These are phyloP conservation scores for Pyrrhoderma lamaoense DNA, from an alignment of 1,284 basidiomycete species.

Conservation along the genomic window DNA sequence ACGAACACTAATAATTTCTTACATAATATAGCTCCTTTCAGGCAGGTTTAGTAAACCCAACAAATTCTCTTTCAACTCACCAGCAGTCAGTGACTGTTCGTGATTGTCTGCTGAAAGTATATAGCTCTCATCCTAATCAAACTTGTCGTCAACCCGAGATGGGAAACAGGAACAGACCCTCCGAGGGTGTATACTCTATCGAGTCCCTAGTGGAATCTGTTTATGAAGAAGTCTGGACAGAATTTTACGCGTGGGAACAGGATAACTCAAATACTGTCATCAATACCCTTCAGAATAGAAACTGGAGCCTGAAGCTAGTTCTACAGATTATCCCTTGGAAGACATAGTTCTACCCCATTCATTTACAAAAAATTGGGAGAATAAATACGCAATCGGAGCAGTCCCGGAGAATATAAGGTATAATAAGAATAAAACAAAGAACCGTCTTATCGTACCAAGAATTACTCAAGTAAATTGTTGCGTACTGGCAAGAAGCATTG, in stretches of 20 bases:
- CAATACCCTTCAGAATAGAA: constrained; percentile 1
- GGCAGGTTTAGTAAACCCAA: too few relatives aligned
- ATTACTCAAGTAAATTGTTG: not conserved
- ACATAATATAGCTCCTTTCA: too few relatives aligned
- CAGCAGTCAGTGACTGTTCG: not conserved
- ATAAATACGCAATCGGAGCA: not conserved
- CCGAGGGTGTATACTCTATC: not conserved
- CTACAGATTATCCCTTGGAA: not conserved
- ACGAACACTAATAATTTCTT: too few relatives aligned
- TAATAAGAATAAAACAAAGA: not conserved
- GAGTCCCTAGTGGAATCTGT: constrained; percentile 9
- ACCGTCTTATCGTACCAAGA: not conserved
- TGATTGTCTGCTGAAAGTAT: not conserved
- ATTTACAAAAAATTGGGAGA: not conserved
- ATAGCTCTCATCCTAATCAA: not conserved
- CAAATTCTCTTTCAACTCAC: too few relatives aligned
- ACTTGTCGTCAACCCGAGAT: too few relatives aligned
- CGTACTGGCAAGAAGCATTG: constrained; percentile 24
- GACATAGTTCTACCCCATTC: not conserved
- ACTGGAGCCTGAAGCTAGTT: not conserved
- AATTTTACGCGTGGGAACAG: constrained; percentile 20
- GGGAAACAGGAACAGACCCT: not conserved
- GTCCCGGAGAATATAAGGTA: not conserved
- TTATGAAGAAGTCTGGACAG: constrained; percentile 19
- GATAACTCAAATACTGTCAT: constrained; percentile 5